These are phyloP conservation scores for Boletus rubroflammeus DNA, from an alignment of 768 basidiomycete species.

Conservation along the genomic window DNA sequence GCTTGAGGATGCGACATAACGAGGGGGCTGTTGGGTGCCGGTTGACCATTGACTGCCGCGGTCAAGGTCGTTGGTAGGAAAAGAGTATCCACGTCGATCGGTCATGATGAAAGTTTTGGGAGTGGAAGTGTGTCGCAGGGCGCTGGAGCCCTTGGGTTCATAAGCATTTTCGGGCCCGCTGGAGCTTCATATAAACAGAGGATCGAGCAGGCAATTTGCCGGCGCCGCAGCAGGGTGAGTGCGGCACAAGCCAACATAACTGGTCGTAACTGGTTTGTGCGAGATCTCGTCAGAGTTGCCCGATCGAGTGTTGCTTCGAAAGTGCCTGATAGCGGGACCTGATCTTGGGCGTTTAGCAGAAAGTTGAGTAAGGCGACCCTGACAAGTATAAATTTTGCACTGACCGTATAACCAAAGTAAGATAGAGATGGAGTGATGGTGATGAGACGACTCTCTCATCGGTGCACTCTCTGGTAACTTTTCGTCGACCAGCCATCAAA, in stretches of 20 bases:
- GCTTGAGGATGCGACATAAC: constrained; percentile 22
- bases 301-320: constrained; percentile 20
- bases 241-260: constrained; percentile 29
- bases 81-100: constrained; percentile 32
- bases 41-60: constrained; percentile 25
- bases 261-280: constrained; percentile 25
- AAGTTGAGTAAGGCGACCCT: constrained; percentile 24
- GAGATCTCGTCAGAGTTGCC: constrained; percentile 30
- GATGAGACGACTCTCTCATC: constrained; percentile 18
- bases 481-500: constrained; percentile 19
- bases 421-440: too few species aligned
- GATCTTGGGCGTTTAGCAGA: constrained; percentile 23
- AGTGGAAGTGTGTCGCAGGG: constrained; percentile 3
- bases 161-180: constrained; percentile 35
- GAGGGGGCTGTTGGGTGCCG: constrained; percentile 19
- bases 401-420: constrained; percentile 31
- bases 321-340: constrained; percentile 33
- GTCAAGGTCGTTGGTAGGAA: constrained; percentile 12
- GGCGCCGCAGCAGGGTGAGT: constrained; percentile 30
- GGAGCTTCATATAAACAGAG: constrained; percentile 23
- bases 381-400: constrained; percentile 18
- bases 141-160: constrained; percentile 26
- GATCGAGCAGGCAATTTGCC: constrained; percentile 30
- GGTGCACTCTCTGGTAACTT: constrained; percentile 8
- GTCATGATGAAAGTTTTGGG: constrained; percentile 19